Evolutionary conservation across 192 early-diverging fungal species (phyloP), one percentile per base, ranked within the genome.

Genomic region (Spizellomyces punctatus): DNA sequence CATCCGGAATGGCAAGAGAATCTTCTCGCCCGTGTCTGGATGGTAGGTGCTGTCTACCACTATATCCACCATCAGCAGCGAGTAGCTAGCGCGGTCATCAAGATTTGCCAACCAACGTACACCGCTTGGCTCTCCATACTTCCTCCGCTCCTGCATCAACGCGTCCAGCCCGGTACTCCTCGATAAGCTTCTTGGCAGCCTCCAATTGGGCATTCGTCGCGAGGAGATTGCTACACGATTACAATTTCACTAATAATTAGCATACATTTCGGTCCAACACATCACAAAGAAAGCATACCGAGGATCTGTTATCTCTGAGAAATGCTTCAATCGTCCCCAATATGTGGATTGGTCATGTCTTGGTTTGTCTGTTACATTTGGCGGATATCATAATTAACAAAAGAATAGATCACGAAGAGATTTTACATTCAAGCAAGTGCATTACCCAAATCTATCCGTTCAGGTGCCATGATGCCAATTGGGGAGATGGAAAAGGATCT

Each of bases 1-100:
- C 93, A 94, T 94, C 41, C 93, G 77, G 76, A 94, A 94, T 42
- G 91, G 93, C 43, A 94, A 66, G 14, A 93, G 78, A 8, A 94
- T 80, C 21, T 89, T 86, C 47, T 92, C 90, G 64, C 90, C 90
- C 4, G 91, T 93, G 74, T 94, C 91, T 43, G 92, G 88, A 73
- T 94, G 93, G 69, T 92, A 77, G 6, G 90, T 93, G 22, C 89
- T 89, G 60, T 93, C 91, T 42, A 92, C 82, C 22, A 89, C 88
- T 89, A 57, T 44, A 36, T 10, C 10, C 7, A 4, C 8, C 10
- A 42, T 22, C 55, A 36, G 6, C 67, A 41, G 57, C 16, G 14
- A 14, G 41, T 8, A 7, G n/a, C 54, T 49, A 63, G 27, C 4
- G 36, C 43, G 12, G 5, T 65, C 67, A 16, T 14, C n/a, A 6